Evolutionary conservation across 371 early-diverging fungal species (phyloP).

Genomic region (Syncephalastrum sp.): DNA sequence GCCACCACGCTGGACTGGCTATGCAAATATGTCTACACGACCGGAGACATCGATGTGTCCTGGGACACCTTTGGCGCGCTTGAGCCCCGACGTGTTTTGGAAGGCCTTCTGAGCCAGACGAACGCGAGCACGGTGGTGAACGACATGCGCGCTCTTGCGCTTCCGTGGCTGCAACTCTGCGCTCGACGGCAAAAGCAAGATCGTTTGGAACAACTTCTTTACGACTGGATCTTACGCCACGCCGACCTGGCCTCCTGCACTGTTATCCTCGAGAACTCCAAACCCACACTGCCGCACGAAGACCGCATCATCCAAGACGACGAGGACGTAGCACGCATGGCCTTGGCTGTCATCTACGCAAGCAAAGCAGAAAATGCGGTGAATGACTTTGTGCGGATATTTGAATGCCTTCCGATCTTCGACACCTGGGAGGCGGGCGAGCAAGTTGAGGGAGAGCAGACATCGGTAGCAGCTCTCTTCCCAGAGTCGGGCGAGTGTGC

Average conservation of each 20-base stretch:
- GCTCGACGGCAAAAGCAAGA: conserved; percentile 8
- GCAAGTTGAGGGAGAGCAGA: conserved; percentile 9
- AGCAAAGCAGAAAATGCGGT: conserved; percentile 35
- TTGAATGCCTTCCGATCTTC: conserved; percentile 67
- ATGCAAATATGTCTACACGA: conserved; percentile 57
- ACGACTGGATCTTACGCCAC: conserved; percentile 44
- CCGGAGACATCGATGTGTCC: conserved; percentile 17
- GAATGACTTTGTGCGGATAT: conserved; percentile 55
- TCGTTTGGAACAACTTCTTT: conserved; percentile 27
- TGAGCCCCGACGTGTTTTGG: conserved; percentile 52
- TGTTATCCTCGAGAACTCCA: conserved; percentile 56
- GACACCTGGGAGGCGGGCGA: conserved; percentile 40
- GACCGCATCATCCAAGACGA: conserved; percentile 65
- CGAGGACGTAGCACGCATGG: conserved; percentile 54
- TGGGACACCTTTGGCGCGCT: conserved; percentile 28
- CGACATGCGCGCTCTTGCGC: conserved; percentile 49
- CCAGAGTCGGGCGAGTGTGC: conserved; percentile 19
- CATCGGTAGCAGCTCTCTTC: conserved; percentile 31
- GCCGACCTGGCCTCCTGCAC: conserved; percentile 52
- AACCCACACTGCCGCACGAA: conserved; percentile 50
- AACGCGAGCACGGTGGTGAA: conserved; percentile 40
- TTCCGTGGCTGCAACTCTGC: conserved; percentile 59
- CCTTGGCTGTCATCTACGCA: conserved; percentile 55
- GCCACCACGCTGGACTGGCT: conserved; percentile 58
- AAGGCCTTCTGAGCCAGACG: conserved; percentile 47